A percentile compares a stretch with the other conserved stretches of the same genome.
Conservation (phyloP, 2,329 filamentous ascomycete species). For the Tolypocladium tropicale region DNA sequence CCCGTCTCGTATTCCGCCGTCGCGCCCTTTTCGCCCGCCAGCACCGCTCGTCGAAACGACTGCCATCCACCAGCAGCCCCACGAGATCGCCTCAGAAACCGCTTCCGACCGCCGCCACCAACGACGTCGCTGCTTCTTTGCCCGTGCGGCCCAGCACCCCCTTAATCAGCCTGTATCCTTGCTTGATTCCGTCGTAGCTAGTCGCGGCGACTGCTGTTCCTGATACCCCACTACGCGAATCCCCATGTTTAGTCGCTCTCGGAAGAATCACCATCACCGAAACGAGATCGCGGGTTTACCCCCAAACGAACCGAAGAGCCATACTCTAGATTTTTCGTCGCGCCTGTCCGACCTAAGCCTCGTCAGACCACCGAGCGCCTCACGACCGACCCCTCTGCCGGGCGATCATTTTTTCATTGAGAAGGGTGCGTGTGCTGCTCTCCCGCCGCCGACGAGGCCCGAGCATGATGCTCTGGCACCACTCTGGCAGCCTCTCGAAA, state of each 20-base stretch:
- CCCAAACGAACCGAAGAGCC: conserved; percentile 4
- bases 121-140: neutral
- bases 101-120: neutral
- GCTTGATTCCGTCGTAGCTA: neutral
- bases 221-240: conserved; percentile 7
- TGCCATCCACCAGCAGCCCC: neutral
- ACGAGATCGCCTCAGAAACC: neutral
- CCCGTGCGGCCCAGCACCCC: neutral
- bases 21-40: neutral
- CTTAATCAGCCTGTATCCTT: neutral
- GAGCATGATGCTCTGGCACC: neutral
- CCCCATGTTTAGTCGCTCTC: conserved; percentile 28
- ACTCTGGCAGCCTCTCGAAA: no score
- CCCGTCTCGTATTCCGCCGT: neutral
- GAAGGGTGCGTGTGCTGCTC: conserved; percentile 23
- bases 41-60: conserved; percentile 1
- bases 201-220: conserved; percentile 2
- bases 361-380: conserved; percentile 13
- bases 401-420: conserved; percentile 26
- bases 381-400: conserved; percentile 15
- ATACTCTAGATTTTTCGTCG: conserved; percentile 12
- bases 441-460: neutral
- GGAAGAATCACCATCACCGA: conserved; percentile 17
- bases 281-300: conserved; percentile 9
- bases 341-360: conserved; percentile 19